Base-by-base conservation (phyloP, 805 yeast genomes). In the Saccharomycopsis synnaedendra region DNA sequence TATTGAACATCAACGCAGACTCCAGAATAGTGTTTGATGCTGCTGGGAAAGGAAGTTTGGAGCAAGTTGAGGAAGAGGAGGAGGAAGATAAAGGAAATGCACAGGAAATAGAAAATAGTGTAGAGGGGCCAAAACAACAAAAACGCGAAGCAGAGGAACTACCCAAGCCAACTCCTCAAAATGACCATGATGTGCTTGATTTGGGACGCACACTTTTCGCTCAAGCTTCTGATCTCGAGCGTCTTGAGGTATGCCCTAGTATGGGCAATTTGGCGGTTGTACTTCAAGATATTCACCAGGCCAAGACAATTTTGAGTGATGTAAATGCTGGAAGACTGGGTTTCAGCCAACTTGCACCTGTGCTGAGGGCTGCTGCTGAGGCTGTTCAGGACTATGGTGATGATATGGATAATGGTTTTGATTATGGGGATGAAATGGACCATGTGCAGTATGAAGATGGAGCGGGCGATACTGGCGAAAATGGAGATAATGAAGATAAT, bases 211-310 rank as follows among this genome's bases (percentile, higher is more conserved):
- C 48, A 35, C 32, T 51, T 5, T 45, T 54, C 39, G 53, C 57
- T 4, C 56, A 57, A 5, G 59, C 61, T 8, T 60, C 56, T 1
- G 58, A 61, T 10, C 51, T 66, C 32, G 44, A 29, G 9, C 30
- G 5, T 30, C n/a, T 61, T 6, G 66, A 72, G 11, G 67, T 88
- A 1, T 85, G 95, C 54, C 90, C 94, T 0, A 84, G 95, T 0
- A 66, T 85, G 53, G 69, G 64, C 5, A 79, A 80, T 50, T 64
- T 85, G 43, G 72, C 77, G 51, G 63, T 65, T 6, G 86, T 80
- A 0, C 66, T 81, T n/a, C 65, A 66, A 11, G 85, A 76, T 59
- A 68, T 74, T 8, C 62, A 64, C 42, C 68, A 74, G 53, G 82
- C 82, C 3, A 76, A 78, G 54, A 54, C 61, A 1, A 64, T 71